These are phyloP conservation scores for Mycosarcoma maydis DNA, from an alignment of 1,284 basidiomycete genomes.

Conservation along the genomic window DNA sequence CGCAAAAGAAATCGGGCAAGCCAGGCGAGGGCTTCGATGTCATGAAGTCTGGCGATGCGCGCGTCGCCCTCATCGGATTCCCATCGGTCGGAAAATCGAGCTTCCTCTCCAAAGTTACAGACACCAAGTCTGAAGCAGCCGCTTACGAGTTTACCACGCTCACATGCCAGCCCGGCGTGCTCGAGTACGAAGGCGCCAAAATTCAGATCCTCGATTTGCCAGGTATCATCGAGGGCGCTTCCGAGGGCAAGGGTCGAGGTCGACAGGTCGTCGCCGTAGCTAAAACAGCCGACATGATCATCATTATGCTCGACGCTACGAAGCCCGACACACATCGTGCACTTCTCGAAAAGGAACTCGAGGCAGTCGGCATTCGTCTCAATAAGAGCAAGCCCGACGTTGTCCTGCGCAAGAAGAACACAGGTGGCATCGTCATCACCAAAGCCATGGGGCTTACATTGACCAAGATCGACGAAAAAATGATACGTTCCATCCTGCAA, in stretches of 20 bases:
- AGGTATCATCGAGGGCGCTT: conserved; percentile 94
- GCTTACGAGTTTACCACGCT: conserved; percentile 96
- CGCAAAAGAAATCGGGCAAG: conserved; percentile 56
- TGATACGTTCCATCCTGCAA: conserved; percentile 85
- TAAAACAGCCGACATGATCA: conserved; percentile 94
- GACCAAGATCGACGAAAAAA: conserved; percentile 93
- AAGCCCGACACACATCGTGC: conserved; percentile 92
- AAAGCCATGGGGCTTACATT: conserved; percentile 76
- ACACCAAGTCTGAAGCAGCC: conserved; percentile 86
- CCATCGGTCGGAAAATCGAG: conserved; percentile 90
- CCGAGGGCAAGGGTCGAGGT: conserved; percentile 83
- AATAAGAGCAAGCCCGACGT: conserved; percentile 77
- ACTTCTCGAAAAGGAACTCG: conserved; percentile 88
- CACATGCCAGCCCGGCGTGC: conserved; percentile 69
- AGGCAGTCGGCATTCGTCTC: conserved; percentile 93
- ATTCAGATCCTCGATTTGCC: conserved; percentile 79
- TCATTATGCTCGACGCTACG: conserved; percentile 92
- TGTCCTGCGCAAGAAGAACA: conserved; percentile 78
- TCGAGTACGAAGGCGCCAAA: conserved; percentile 69
- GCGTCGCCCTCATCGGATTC: conserved; percentile 82
- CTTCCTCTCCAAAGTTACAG: conserved; percentile 87
- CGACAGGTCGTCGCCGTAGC: conserved; percentile 83
- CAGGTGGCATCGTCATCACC: conserved; percentile 78
- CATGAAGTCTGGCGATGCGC: conserved; percentile 61
- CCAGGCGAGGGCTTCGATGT: conserved; percentile 64